Conservation (phyloP, 805 yeast genomes). For the Metschnikowia reukaufii region DNA sequence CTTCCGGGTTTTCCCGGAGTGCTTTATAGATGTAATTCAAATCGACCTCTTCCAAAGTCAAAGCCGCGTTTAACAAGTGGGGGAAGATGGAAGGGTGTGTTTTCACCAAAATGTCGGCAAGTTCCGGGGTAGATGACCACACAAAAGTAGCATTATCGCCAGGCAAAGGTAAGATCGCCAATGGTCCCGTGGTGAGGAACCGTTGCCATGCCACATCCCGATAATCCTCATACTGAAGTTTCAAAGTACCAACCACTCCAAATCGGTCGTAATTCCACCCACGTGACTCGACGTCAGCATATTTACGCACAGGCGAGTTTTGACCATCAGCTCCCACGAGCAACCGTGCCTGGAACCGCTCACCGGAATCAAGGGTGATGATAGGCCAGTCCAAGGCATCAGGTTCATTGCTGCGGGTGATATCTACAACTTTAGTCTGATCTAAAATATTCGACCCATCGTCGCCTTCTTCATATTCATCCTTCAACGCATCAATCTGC, state of each 20-base stretch:
- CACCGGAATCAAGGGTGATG: slow-evolving; percentile 67
- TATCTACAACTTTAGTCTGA: slow-evolving; percentile 63
- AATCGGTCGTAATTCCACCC: slow-evolving; percentile 90
- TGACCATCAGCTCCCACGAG: slow-evolving; percentile 95
- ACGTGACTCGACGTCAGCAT: slow-evolving; percentile 75
- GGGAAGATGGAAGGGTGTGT: slow-evolving; percentile 64
- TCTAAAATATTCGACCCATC: slow-evolving; percentile 49
- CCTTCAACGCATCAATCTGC: slow-evolving; percentile 38
- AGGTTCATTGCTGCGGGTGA: slow-evolving; percentile 28
- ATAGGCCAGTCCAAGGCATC: slow-evolving; percentile 67
- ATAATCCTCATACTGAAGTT: slow-evolving; percentile 69
- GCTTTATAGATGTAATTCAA: slow-evolving; percentile 62
- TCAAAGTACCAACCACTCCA: slow-evolving; percentile 91
- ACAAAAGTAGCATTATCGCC: slow-evolving; percentile 86
- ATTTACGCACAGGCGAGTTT: slow-evolving; percentile 86
- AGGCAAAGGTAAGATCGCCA: slow-evolving; percentile 88
- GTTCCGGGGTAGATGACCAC: slow-evolving; percentile 84
- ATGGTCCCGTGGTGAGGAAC: slow-evolving; percentile 86
- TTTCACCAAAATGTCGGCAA: slow-evolving; percentile 61
- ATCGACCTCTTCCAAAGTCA: slow-evolving; percentile 76
- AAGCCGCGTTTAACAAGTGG: slow-evolving; percentile 79
- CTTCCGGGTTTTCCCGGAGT: slow-evolving; percentile 38
- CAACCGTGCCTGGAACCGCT: slow-evolving; percentile 62
- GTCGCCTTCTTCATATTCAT: slow-evolving; percentile 19
- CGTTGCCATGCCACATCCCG: slow-evolving; percentile 88